Conservation (phyloP, 108 stramenopile species). For the Parietichytrium sp. region DNA sequence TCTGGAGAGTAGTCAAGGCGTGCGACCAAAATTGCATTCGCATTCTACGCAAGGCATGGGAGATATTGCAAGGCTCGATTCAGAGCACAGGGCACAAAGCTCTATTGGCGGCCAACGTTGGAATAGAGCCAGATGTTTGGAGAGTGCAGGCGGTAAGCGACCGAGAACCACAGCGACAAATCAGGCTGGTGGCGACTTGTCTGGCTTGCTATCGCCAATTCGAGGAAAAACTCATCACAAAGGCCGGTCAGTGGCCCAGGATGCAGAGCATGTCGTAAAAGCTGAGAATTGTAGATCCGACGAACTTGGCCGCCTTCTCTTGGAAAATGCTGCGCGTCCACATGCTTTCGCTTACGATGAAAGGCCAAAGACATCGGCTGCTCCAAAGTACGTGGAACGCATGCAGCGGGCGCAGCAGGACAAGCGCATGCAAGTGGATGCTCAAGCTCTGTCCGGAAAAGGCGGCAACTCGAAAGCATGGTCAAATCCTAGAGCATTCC, state of each 20-base stretch:
- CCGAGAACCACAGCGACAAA: too few species aligned
- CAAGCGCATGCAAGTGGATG: too few species aligned
- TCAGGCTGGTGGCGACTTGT: too few species aligned
- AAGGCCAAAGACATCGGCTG: neutral
- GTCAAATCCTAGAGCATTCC: neutral
- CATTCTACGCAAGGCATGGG: neutral
- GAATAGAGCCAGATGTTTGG: too few species aligned
- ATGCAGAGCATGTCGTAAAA: neutral
- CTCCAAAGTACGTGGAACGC: neutral
- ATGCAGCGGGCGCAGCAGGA: neutral
- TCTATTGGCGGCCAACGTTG: neutral
- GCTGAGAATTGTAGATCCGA: conserved; percentile 7
- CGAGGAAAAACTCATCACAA: too few species aligned
- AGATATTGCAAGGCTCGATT: neutral
- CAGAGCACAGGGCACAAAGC: neutral
- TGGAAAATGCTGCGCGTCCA: conserved; percentile 23
- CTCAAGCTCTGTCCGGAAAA: neutral
- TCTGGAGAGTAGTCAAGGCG: neutral
- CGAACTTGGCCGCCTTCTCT: neutral
- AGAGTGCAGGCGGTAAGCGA: neutral
- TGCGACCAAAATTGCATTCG: neutral
- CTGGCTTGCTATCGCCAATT: too few species aligned
- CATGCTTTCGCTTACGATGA: neutral
- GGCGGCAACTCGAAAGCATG: neutral
- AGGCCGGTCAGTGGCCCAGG: too few species aligned